Percentiles rank a stretch among this genome's conserved stretches.
phyloP scores from a whole-genome alignment of 306 rosid species.

The Quercus parvula region DNA sequence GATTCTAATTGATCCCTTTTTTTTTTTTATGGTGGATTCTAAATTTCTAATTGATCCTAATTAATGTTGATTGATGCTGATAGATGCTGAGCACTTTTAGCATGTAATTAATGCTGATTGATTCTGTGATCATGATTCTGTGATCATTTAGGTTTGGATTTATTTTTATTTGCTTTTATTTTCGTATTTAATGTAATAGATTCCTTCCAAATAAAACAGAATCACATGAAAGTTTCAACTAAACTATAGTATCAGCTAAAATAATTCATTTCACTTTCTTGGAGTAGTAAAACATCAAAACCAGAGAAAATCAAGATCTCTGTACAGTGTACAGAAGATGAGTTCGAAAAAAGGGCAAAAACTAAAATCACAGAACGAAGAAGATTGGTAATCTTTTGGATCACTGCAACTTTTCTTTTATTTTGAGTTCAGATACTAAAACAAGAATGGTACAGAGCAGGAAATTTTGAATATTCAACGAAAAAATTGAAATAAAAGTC shows the following conservation, averaged over 20 bases:
- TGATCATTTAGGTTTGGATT: too few species aligned
- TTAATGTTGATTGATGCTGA: too few species aligned
- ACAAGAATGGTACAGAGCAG: not conserved
- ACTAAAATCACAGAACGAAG: not conserved
- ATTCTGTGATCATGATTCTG: too few species aligned
- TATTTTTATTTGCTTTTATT: too few species aligned
- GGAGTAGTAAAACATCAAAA: not conserved
- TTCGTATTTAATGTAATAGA: not conserved
- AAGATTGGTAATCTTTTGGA: not conserved
- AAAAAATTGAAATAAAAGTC: not conserved
- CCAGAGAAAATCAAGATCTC: not conserved
- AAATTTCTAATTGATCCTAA: too few species aligned
- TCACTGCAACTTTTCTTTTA: not conserved
- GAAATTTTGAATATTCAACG: not conserved
- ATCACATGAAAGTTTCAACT: not conserved
- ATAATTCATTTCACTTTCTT: not conserved
- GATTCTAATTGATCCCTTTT: too few species aligned
- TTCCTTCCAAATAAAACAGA: not conserved
- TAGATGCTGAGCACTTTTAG: too few species aligned
- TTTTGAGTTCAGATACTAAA: not conserved
- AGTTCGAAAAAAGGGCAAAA: not conserved
- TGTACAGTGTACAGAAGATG: not conserved
- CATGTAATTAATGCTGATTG: too few species aligned
- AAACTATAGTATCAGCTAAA: not conserved
- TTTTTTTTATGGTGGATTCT: too few species aligned